Conservation (phyloP, 148 eudicot genomes). For the Tetragonia tetragonoides region DNA sequence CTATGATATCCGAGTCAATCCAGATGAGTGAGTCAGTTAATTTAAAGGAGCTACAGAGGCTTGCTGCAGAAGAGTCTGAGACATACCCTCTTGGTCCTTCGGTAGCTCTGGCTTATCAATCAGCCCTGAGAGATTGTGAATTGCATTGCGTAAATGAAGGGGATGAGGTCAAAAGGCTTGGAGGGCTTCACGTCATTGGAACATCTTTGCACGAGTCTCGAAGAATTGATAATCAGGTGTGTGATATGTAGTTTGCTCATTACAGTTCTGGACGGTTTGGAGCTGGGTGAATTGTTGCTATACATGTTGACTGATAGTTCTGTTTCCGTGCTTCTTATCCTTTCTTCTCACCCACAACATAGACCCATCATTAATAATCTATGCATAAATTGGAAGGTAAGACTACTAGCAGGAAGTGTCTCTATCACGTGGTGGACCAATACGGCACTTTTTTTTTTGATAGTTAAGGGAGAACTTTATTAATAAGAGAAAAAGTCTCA, state of each 20-base stretch:
- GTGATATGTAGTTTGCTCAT: slow-evolving; percentile 4
- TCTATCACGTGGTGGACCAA: not conserved
- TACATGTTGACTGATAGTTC: not conserved
- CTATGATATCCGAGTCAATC: slow-evolving; percentile 65
- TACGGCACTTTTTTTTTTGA: too few species aligned
- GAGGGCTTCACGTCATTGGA: slow-evolving; percentile 99
- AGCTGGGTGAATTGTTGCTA: not conserved
- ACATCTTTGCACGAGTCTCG: slow-evolving; percentile 98
- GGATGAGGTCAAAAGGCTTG: slow-evolving; percentile 84
- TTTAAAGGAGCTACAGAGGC: slow-evolving; percentile 61
- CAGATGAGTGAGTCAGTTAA: slow-evolving; percentile 73
- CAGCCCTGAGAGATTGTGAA: slow-evolving; percentile 77
- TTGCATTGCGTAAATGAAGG: slow-evolving; percentile 85
- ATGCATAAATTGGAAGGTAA: slow-evolving; percentile 1
- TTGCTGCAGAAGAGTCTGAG: slow-evolving; percentile 73
- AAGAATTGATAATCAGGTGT: slow-evolving; percentile 96
- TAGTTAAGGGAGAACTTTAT: too few species aligned
- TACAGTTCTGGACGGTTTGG: not conserved
- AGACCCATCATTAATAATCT: not conserved
- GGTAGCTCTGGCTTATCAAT: slow-evolving; percentile 77
- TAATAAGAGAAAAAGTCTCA: too few species aligned
- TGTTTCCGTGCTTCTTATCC: not conserved
- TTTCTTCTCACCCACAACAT: not conserved
- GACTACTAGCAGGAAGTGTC: not conserved
- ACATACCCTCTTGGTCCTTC: slow-evolving; percentile 87